Conservation (phyloP, 257 asterid genomes). For the Asclepias syriaca region DNA sequence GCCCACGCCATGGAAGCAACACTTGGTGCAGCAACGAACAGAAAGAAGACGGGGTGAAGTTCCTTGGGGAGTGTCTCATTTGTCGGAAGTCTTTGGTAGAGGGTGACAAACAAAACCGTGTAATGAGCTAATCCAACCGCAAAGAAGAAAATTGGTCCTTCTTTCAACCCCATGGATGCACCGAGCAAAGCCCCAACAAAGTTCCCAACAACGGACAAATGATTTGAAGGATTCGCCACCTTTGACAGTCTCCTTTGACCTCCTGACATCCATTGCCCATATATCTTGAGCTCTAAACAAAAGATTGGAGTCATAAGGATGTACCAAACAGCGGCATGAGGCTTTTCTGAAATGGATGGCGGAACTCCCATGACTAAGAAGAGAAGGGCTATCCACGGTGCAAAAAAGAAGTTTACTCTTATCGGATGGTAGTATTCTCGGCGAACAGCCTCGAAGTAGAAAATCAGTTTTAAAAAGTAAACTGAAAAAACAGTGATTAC, state of each 20-base stretch:
- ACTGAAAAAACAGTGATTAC: constrained; percentile 26
- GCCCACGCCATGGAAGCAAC: constrained; percentile 98
- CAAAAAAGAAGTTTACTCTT: constrained; percentile 90
- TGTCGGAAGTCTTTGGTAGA: constrained; percentile 90
- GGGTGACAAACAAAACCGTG: constrained; percentile 70
- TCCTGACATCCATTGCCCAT: constrained; percentile 98
- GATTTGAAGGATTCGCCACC: constrained; percentile 91
- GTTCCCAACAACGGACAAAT: constrained; percentile 70
- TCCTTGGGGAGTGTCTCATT: constrained; percentile 87
- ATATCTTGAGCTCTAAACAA: constrained; percentile 66
- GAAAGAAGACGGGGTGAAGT: constrained; percentile 89
- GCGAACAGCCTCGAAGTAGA: constrained; percentile 93
- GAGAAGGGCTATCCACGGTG: constrained; percentile 73
- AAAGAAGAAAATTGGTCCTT: constrained; percentile 84
- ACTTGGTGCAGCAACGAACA: constrained; percentile 88
- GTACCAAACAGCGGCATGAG: constrained; percentile 54
- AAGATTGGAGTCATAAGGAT: constrained; percentile 68
- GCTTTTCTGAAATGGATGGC: constrained; percentile 32
- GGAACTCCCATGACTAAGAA: constrained; percentile 68
- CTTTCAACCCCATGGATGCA: constrained; percentile 78
- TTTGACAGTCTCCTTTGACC: constrained; percentile 80
- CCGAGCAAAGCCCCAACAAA: constrained; percentile 91
- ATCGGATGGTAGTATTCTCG: constrained; percentile 89
- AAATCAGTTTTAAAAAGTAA: constrained; percentile 53
- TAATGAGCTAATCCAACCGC: constrained; percentile 96